These are phyloP conservation scores for Podila clonocystis DNA, from an alignment of 192 early-diverging fungal genomes.

Conservation along the genomic window DNA sequence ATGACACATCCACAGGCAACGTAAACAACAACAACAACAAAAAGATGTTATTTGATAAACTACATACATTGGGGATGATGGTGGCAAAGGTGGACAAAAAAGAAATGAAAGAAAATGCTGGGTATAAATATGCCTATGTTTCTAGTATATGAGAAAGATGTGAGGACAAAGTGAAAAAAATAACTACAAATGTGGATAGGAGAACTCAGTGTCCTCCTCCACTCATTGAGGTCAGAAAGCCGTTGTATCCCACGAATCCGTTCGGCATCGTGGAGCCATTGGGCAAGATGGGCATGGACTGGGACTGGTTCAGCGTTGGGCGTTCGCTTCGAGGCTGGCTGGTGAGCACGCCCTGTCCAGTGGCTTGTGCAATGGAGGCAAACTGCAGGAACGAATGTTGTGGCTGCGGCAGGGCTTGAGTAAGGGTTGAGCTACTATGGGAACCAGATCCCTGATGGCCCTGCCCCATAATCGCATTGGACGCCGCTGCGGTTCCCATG, in stretches of 20 bases:
- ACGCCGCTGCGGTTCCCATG: constrained; percentile 48
- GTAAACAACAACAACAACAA: too few species aligned
- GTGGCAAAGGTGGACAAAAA: too few species aligned
- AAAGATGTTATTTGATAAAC: too few species aligned
- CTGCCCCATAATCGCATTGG: constrained; percentile 23
- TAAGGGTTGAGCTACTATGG: not conserved
- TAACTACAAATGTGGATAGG: not conserved
- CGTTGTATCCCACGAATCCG: not conserved
- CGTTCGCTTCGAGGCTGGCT: not conserved
- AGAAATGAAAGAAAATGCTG: too few species aligned
- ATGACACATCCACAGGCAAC: too few species aligned
- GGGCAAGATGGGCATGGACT: not conserved
- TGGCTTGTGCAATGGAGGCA: not conserved
- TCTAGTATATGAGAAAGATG: not conserved
- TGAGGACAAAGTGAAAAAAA: not conserved
- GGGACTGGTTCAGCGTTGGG: not conserved
- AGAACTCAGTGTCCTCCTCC: not conserved
- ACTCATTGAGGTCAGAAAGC: constrained; percentile 1
- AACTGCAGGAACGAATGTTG: not conserved
- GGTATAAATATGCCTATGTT: too few species aligned
- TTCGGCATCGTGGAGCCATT: not conserved
- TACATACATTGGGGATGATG: too few species aligned
- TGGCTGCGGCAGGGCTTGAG: not conserved
- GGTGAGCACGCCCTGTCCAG: not conserved
- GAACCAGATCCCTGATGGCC: not conserved